Evolutionary conservation across 2,329 filamentous ascomycete species (phyloP).

Genomic region (Clarireedia paspali): DNA sequence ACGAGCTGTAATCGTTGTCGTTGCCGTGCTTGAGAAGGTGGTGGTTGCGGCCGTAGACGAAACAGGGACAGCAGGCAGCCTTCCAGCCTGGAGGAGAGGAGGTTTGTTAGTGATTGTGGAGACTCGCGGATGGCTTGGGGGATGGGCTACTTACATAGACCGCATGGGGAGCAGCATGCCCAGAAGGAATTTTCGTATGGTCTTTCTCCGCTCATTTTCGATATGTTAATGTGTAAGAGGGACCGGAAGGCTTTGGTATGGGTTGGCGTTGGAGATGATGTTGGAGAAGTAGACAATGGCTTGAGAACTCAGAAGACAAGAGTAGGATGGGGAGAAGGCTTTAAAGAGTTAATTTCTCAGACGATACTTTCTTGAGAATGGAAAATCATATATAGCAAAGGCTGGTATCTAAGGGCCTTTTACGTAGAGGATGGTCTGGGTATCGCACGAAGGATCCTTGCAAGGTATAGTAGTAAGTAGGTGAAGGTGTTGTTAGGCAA

Average conservation of each 20-base stretch:
- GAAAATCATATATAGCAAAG: too few relatives aligned
- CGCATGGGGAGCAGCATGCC: constrained; percentile 2
- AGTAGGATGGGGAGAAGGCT: too few relatives aligned
- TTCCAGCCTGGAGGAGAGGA: background rate
- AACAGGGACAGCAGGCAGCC: constrained; percentile 6
- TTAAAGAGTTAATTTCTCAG: too few relatives aligned
- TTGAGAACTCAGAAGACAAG: too few relatives aligned
- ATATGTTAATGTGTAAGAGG: background rate
- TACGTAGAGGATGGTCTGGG: too few relatives aligned
- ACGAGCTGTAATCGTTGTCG: background rate
- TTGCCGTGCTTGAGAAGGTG: constrained; percentile 4
- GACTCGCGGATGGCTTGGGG: background rate
- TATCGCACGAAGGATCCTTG: too few relatives aligned
- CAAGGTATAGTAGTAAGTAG: too few relatives aligned
- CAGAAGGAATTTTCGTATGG: constrained; percentile 4
- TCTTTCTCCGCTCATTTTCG: background rate
- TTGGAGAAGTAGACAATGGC: background rate
- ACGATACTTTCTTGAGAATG: too few relatives aligned
- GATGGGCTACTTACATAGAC: background rate
- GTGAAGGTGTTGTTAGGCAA: too few relatives aligned
- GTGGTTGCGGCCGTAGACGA: constrained; percentile 8
- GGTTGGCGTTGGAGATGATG: background rate
- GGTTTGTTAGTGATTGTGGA: background rate
- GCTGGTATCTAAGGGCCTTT: too few relatives aligned
- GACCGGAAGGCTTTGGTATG: background rate